These are phyloP conservation scores for Colletotrichum plurivorum DNA, from an alignment of 2,329 filamentous ascomycete genomes.

Conservation along the genomic window DNA sequence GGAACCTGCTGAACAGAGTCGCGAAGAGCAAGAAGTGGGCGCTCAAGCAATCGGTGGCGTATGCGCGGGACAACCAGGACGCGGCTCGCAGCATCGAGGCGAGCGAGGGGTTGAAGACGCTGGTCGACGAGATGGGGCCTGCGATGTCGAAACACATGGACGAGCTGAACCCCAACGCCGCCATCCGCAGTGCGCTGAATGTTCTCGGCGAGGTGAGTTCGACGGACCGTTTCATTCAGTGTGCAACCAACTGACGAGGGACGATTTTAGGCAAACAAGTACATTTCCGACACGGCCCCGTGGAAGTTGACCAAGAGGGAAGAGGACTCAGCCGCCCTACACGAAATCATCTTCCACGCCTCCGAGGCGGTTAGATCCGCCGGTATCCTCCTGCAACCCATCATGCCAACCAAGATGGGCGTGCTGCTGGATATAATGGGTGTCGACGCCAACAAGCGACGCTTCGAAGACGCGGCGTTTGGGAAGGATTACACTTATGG, in stretches of 20 bases:
- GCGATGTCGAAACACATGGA: conserved; percentile 70
- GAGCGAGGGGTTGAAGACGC: conserved; percentile 45
- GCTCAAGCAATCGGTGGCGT: conserved; percentile 69
- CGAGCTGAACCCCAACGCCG: conserved; percentile 73
- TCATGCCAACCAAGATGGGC: conserved; percentile 85
- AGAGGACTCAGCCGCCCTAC: conserved; percentile 57
- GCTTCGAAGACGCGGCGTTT: conserved; percentile 72
- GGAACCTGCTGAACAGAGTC: conserved; percentile 83
- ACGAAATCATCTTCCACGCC: conserved; percentile 76
- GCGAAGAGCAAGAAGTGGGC: conserved; percentile 79
- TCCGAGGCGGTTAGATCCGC: conserved; percentile 84
- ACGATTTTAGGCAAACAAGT: conserved; percentile 55
- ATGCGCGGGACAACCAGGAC: conserved; percentile 18
- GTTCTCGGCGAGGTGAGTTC: conserved; percentile 69
- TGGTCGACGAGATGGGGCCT: conserved; percentile 42
- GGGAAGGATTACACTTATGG: conserved; percentile 82
- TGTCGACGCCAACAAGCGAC: conserved; percentile 74
- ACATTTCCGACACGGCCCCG: conserved; percentile 73
- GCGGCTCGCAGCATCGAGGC: background rate
- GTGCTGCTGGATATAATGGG: conserved; percentile 83
- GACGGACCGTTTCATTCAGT: background rate
- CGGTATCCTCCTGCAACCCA: conserved; percentile 90
- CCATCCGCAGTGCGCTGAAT: conserved; percentile 75
- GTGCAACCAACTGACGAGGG: conserved; percentile 36
- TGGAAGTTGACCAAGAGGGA: conserved; percentile 71